Conservation (phyloP, 2,329 filamentous ascomycete species). For the Aotearoamyces nothofagi region DNA sequence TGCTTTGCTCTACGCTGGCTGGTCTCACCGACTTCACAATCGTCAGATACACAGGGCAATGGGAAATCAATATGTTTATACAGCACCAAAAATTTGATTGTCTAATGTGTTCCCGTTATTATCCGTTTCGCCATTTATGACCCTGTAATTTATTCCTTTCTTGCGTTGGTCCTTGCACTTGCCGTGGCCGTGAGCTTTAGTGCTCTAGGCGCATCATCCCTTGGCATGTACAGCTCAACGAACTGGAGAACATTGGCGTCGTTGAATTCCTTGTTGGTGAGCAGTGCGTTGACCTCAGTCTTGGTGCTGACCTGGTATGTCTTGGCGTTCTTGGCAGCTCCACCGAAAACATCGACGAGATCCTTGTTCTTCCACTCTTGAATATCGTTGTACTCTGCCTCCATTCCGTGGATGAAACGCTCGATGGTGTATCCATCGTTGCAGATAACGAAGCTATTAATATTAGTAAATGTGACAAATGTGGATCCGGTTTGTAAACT, state of each 20-base stretch:
- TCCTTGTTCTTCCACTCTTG: slow-evolving; percentile 58
- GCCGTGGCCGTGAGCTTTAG: slow-evolving; percentile 57
- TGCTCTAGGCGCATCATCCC: slow-evolving; percentile 59
- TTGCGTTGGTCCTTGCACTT: slow-evolving; percentile 52
- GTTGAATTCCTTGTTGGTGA: slow-evolving; percentile 49
- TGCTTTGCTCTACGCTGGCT: too few species aligned
- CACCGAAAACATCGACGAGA: slow-evolving; percentile 54
- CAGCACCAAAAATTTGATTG: too few species aligned
- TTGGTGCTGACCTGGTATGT: slow-evolving; percentile 56
- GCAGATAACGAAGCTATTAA: slow-evolving; percentile 57
- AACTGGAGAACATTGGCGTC: slow-evolving; percentile 43
- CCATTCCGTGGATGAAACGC: slow-evolving; percentile 72
- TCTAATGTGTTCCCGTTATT: too few species aligned
- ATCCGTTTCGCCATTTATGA: too few species aligned
- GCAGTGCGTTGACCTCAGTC: slow-evolving; percentile 48
- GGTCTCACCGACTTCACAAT: too few species aligned
- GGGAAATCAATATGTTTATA: too few species aligned
- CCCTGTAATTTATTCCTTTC: too few species aligned
- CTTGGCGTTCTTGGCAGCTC: too few species aligned
- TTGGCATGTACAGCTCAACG: slow-evolving; percentile 71
- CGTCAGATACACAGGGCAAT: too few species aligned
- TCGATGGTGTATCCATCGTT: slow-evolving; percentile 87
- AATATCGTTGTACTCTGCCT: slow-evolving; percentile 71
- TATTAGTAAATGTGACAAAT: neutral
- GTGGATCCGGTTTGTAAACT: too few species aligned